Conservation (phyloP, 371 early-diverging fungal species). For the Mucor ambiguus region DNA sequence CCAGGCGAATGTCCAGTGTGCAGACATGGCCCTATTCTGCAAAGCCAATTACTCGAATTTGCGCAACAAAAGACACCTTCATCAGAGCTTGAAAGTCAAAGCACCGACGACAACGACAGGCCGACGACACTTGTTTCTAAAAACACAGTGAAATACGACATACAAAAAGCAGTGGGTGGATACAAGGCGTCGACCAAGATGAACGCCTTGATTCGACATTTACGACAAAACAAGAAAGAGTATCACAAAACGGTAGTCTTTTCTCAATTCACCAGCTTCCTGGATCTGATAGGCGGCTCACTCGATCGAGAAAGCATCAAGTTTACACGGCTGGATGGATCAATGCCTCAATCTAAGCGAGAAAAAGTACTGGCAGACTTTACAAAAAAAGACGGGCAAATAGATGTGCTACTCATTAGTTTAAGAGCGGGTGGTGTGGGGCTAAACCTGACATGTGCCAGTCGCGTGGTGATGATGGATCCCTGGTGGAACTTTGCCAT, state of each 20-base stretch:
- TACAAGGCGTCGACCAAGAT: slow-evolving; percentile 68
- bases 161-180: slow-evolving; percentile 52
- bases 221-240: slow-evolving; percentile 41
- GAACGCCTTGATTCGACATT: slow-evolving; percentile 54
- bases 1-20: slow-evolving; percentile 68
- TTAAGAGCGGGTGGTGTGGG: slow-evolving; percentile 91
- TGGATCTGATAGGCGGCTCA: slow-evolving; percentile 69
- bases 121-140: neutral
- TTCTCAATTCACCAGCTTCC: slow-evolving; percentile 82
- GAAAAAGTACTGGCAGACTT: slow-evolving; percentile 62
- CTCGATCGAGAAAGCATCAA: slow-evolving; percentile 52
- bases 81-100: neutral
- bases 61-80: slow-evolving; percentile 13
- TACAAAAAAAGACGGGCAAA: slow-evolving; percentile 28
- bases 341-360: slow-evolving; percentile 61
- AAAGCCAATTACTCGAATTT: slow-evolving; percentile 57
- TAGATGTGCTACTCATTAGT: slow-evolving; percentile 76
- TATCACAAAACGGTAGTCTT: slow-evolving; percentile 72
- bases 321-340: slow-evolving; percentile 74
- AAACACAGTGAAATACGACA: slow-evolving; percentile 21
- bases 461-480: slow-evolving; percentile 75
- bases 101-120: neutral
- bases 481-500: slow-evolving; percentile 87
- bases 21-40: slow-evolving; percentile 51
- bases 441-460: slow-evolving; percentile 83